Conservation (phyloP, 2,329 filamentous ascomycete species). For the Fusarium sp. region DNA sequence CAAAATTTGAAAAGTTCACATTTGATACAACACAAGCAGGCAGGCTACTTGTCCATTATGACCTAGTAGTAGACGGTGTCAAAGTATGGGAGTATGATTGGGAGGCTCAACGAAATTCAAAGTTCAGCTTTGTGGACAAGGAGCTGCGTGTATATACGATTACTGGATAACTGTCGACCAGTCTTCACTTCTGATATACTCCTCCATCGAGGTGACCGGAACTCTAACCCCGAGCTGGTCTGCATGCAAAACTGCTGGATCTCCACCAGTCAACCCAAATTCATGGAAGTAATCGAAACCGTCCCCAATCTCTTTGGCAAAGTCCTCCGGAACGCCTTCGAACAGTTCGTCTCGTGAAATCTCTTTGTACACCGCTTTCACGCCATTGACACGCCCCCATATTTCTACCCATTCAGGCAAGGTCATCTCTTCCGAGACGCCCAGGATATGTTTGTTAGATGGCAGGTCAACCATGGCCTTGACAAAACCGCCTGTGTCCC, state of each 20-base stretch:
- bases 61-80: background rate
- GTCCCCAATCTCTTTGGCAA: background rate
- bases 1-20: background rate
- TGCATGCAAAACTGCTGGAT: background rate
- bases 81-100: background rate
- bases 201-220: background rate
- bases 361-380: background rate
- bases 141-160: fast-evolving
- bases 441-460: background rate
- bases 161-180: background rate
- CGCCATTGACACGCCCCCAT: background rate
- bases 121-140: fast-evolving
- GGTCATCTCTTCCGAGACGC: background rate
- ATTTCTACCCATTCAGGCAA: background rate
- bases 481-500: background rate
- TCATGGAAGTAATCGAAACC: background rate
- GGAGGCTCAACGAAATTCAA: background rate
- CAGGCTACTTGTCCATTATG: background rate
- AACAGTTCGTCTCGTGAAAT: background rate
- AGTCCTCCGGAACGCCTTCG: background rate
- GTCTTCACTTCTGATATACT: background rate
- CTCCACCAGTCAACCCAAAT: background rate
- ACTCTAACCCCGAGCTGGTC: background rate
- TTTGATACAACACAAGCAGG: fast-evolving
- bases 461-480: background rate